phyloP scores from a whole-genome alignment of 768 basidiomycete species.

The Jaapia argillacea region DNA sequence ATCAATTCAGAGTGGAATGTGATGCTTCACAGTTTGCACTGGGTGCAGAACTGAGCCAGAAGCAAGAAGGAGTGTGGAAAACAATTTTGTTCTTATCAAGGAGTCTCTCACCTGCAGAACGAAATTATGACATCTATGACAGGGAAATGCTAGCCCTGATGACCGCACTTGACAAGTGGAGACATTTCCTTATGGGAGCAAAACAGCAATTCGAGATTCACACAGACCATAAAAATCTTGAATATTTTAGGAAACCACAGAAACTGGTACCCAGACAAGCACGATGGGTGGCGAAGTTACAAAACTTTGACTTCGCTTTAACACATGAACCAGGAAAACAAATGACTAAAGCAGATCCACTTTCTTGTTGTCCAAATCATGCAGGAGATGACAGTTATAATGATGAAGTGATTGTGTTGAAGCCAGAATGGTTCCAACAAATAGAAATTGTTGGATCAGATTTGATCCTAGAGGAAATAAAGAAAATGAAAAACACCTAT shows the following conservation, averaged over 20 bases:
- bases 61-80: conserved; percentile 10
- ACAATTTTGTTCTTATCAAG: conserved; percentile 15
- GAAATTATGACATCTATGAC: no score
- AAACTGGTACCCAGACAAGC: conserved; percentile 21
- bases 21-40: conserved; percentile 13
- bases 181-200: conserved; percentile 15
- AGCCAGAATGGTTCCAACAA: no score
- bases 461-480: no score
- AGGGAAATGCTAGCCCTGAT: conserved; percentile 29
- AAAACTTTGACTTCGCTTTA: conserved; percentile 10
- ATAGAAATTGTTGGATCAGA: no score
- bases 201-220: conserved; percentile 6
- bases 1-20: conserved; percentile 1
- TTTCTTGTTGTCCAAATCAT: no score
- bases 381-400: no score
- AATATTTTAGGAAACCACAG: conserved; percentile 14
- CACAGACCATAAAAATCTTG: conserved; percentile 22
- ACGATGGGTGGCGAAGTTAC: conserved; percentile 16
- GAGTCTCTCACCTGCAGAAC: conserved; percentile 12
- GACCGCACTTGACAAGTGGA: conserved; percentile 13
- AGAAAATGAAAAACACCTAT: no score
- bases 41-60: conserved; percentile 19
- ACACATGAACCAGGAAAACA: neutral
- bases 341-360: no score
- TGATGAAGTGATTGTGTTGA: no score